These are phyloP conservation scores for Cercospora zeina DNA, from an alignment of 2,329 filamentous ascomycete species.

Conservation along the genomic window DNA sequence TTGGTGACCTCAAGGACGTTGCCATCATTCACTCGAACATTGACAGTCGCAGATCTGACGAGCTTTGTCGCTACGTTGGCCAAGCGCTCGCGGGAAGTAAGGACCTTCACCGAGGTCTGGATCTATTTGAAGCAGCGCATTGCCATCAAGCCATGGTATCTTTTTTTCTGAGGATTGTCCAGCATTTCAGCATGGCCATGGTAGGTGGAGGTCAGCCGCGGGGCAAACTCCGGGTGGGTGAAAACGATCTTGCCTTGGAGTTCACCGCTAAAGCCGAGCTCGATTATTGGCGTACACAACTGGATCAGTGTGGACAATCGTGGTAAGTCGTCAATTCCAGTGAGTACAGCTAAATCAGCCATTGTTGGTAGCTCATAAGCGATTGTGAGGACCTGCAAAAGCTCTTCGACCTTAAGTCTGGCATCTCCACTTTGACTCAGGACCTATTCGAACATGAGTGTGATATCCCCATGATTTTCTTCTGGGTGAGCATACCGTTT, in stretches of 20 bases:
- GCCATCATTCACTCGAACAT: not conserved
- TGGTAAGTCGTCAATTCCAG: not conserved
- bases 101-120: not conserved
- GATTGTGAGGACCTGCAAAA: not conserved
- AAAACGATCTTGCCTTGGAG: not conserved
- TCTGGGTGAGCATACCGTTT: not conserved
- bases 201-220: not conserved
- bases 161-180: not conserved
- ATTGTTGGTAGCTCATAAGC: not conserved
- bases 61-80: not conserved
- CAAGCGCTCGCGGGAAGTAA: not conserved
- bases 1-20: not conserved
- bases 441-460: not conserved
- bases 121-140: not conserved
- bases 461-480: too few species aligned
- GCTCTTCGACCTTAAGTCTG: not conserved
- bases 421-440: not conserved
- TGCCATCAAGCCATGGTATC: not conserved
- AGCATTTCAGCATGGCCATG: not conserved
- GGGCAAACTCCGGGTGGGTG: not conserved
- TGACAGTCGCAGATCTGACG: not conserved
- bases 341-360: not conserved
- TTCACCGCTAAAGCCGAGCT: not conserved
- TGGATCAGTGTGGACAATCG: not conserved
- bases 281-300: not conserved